A percentile compares a stretch with the other conserved stretches of the same genome.
Evolutionary conservation across 768 basidiomycete genomes (phyloP).

Genomic region (Psilocybe sp.): DNA sequence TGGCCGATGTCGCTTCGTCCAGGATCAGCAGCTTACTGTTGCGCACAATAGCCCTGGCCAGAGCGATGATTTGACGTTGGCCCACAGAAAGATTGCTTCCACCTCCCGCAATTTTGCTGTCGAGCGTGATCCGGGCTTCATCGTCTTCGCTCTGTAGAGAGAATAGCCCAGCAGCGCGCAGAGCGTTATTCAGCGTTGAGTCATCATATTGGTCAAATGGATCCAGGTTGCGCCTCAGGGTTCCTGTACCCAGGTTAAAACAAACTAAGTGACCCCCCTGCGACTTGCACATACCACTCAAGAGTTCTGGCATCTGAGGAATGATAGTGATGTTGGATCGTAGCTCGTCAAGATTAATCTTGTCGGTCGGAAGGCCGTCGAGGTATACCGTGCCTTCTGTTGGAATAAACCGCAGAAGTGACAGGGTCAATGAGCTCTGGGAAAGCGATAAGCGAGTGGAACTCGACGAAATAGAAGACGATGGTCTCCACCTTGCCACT

Average conservation of each 20-base stretch:
- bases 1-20: slow-evolving; percentile 41
- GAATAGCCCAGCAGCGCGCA: slow-evolving; percentile 33
- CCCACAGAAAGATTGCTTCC: slow-evolving; percentile 74
- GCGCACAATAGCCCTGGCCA: slow-evolving; percentile 55
- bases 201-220: slow-evolving; percentile 58
- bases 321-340: slow-evolving; percentile 60
- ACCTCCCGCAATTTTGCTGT: slow-evolving; percentile 42
- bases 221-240: slow-evolving; percentile 59
- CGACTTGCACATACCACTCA: neutral
- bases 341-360: slow-evolving; percentile 52
- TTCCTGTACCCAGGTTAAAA: slow-evolving; percentile 53
- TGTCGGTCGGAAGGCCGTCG: slow-evolving; percentile 45
- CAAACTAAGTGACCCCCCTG: slow-evolving; percentile 4
- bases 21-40: slow-evolving; percentile 57
- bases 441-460: neutral
- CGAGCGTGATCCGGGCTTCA: slow-evolving; percentile 45
- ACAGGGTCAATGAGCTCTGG: slow-evolving; percentile 52
- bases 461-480: neutral
- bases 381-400: slow-evolving; percentile 54
- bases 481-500: slow-evolving; percentile 34
- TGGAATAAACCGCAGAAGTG: slow-evolving; percentile 37
- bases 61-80: slow-evolving; percentile 65
- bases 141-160: slow-evolving; percentile 32
- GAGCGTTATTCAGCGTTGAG: slow-evolving; percentile 30
- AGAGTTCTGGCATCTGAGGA: slow-evolving; percentile 35